Base-by-base conservation (phyloP, 2,329 filamentous ascomycete genomes). In the Aspergillus caelatus region DNA sequence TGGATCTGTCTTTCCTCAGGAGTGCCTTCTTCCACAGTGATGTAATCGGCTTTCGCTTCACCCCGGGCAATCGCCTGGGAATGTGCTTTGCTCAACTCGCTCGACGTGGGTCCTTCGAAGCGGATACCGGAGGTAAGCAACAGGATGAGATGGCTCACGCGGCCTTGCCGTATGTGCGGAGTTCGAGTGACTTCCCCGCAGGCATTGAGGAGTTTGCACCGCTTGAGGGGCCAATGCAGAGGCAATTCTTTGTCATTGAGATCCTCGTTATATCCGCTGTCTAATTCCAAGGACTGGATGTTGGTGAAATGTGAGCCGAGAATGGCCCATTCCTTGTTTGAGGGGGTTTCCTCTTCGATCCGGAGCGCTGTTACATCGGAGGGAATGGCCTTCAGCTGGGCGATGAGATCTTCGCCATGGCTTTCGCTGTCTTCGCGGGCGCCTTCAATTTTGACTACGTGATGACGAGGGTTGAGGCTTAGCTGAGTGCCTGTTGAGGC, bases 221-320 rank as follows among this genome's bases (percentile, higher is more conserved):
- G 64, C 26, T 69, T 61, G 11, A 72, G 41, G 1, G 67, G 69
- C 72, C 73, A 74, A 43, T 74, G 71, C 16, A 62, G 26, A 19
- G 72, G 72, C 14, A 74, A 64, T 3, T 67, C 58, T 19, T 54
- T 60, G 16, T 75, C 71, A 26, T 70, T 73, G 8, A 73, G 57
- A 0, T 68, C 45, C 59, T 74, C 72, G 16, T 71, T 60, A 32
- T 55, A 71, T 1, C 71, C 72, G 6, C 57, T 65, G 3, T 66
- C 39, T 7, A 72, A 43, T 36, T 69, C 61, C 8, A 73, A 62
- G 19, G 70, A 60, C 14, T 65, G 64, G 19, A 73, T 57, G 12
- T 46, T 56, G 21, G 55, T 60, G 58, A 74, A 72, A 57, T 73
- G 69, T 4, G 65, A 56, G n/a, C 68, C 54, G 19, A 74, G 68